phyloP scores from a whole-genome alignment of 2,329 filamentous ascomycete species.

The Alternaria ethzedia region DNA sequence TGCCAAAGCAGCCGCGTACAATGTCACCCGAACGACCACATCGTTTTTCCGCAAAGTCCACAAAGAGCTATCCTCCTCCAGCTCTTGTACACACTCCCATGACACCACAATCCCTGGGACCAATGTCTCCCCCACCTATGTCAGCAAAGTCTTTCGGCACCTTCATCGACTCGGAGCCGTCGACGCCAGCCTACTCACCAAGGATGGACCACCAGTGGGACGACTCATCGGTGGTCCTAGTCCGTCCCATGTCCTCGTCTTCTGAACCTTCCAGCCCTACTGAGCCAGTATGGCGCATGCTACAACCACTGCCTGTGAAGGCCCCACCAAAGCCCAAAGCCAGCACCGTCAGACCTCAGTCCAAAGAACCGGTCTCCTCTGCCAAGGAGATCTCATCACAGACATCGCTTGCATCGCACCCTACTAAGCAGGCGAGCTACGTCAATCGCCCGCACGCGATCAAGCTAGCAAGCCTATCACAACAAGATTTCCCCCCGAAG shows the following conservation, averaged over 20 bases:
- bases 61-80: conserved; percentile 23
- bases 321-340: conserved; percentile 10
- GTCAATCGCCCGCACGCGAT: conserved; percentile 5
- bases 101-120: conserved; percentile 31
- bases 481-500: conserved; percentile 22
- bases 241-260: conserved; percentile 38
- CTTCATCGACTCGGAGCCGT: conserved; percentile 47
- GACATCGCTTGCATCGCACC: conserved; percentile 21
- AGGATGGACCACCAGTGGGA: conserved; percentile 36
- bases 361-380: conserved; percentile 13
- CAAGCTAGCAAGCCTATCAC: conserved; percentile 12
- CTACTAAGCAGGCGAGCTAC: conserved; percentile 15
- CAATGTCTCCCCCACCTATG: conserved; percentile 43
- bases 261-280: conserved; percentile 33
- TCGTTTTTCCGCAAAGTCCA: conserved; percentile 37
- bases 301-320: conserved; percentile 29
- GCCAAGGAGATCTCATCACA: conserved; percentile 10
- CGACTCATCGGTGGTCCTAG: conserved; percentile 33
- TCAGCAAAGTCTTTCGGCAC: conserved; percentile 45
- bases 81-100: conserved; percentile 21
- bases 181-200: conserved; percentile 46
- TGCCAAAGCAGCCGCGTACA: conserved; percentile 41
- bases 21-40: conserved; percentile 37
- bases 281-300: conserved; percentile 45
- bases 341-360: background rate